Evolutionary conservation across 2,329 filamentous ascomycete genomes (phyloP).

Genomic region (Dichotomopilus funicola): DNA sequence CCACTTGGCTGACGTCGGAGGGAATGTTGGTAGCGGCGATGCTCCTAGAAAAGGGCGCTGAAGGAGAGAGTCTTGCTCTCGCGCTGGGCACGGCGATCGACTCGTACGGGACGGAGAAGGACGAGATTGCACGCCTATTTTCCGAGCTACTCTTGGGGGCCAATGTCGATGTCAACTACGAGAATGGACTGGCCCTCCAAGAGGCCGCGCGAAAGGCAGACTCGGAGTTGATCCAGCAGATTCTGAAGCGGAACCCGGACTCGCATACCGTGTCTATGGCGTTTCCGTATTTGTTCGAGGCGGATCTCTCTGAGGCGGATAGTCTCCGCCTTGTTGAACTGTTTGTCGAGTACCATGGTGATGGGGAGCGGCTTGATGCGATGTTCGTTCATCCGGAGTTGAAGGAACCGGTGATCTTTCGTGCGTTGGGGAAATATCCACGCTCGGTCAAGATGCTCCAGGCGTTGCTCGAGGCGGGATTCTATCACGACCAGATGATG

Average conservation of each 20-base stretch:
- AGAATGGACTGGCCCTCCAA: slow-evolving; percentile 47
- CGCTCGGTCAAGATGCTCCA: slow-evolving; percentile 46
- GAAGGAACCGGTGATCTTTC: slow-evolving; percentile 42
- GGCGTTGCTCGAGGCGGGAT: slow-evolving; percentile 49
- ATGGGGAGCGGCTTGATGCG: slow-evolving; percentile 44
- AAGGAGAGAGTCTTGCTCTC: slow-evolving; percentile 39
- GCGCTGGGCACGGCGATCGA: slow-evolving; percentile 43
- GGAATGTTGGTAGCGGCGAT: slow-evolving; percentile 42
- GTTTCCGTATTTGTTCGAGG: slow-evolving; percentile 51
- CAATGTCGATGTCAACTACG: slow-evolving; percentile 42
- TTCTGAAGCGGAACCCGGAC: slow-evolving; percentile 46
- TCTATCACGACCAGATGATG: slow-evolving; percentile 51
- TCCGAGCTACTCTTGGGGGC: slow-evolving; percentile 36
- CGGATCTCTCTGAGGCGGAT: slow-evolving; percentile 42
- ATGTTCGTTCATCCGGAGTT: slow-evolving; percentile 38
- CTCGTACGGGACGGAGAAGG: slow-evolving; percentile 33
- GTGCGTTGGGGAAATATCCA: slow-evolving; percentile 49
- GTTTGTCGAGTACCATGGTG: slow-evolving; percentile 45
- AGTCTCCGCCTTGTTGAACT: slow-evolving; percentile 44
- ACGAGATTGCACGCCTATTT: slow-evolving; percentile 39
- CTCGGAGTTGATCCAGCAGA: slow-evolving; percentile 40
- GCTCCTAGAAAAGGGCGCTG: slow-evolving; percentile 44
- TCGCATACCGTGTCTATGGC: slow-evolving; percentile 45
- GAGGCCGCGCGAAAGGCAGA: slow-evolving; percentile 48
- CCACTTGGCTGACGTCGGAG: slow-evolving; percentile 40